A percentile compares a stretch with the other conserved stretches of the same genome.
These are phyloP conservation scores for Actinidia polygama DNA, from an alignment of 179 eudicot species.

Conservation along the genomic window DNA sequence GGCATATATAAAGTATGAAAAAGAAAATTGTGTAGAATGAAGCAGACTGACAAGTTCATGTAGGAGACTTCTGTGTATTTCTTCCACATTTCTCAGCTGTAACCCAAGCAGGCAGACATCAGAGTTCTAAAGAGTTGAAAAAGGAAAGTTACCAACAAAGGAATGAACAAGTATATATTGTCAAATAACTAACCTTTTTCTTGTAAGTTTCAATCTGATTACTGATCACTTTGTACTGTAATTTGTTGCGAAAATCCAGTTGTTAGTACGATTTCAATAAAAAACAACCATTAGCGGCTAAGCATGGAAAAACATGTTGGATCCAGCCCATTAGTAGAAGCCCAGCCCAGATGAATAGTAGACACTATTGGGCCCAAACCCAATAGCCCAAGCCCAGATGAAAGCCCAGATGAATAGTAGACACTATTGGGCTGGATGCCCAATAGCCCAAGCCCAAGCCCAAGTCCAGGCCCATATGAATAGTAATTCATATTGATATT, in stretches of 20 bases:
- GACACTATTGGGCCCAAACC: too few species aligned
- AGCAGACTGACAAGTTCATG: constrained; percentile 61
- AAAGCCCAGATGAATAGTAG: too few species aligned
- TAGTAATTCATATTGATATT: too few species aligned
- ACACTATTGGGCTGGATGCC: too few species aligned
- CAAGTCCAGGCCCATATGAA: too few species aligned
- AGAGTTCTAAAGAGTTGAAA: background rate
- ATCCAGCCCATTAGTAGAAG: too few species aligned
- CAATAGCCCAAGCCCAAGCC: too few species aligned
- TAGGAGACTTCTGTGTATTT: constrained; percentile 51
- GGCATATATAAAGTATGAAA: background rate
- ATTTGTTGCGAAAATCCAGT: background rate
- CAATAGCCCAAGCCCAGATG: too few species aligned
- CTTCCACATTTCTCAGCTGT: constrained; percentile 64
- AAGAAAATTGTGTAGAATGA: background rate
- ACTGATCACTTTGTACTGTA: constrained; percentile 52
- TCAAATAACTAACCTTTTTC: constrained; percentile 62
- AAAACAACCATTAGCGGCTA: background rate
- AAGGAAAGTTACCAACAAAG: background rate
- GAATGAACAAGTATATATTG: background rate
- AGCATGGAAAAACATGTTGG: background rate
- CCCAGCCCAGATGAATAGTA: too few species aligned
- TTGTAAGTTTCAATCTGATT: constrained; percentile 56
- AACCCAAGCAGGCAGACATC: background rate
- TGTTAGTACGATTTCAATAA: background rate